These are phyloP conservation scores for Cicer yamashitae DNA, from an alignment of 306 rosid genomes.

Conservation along the genomic window DNA sequence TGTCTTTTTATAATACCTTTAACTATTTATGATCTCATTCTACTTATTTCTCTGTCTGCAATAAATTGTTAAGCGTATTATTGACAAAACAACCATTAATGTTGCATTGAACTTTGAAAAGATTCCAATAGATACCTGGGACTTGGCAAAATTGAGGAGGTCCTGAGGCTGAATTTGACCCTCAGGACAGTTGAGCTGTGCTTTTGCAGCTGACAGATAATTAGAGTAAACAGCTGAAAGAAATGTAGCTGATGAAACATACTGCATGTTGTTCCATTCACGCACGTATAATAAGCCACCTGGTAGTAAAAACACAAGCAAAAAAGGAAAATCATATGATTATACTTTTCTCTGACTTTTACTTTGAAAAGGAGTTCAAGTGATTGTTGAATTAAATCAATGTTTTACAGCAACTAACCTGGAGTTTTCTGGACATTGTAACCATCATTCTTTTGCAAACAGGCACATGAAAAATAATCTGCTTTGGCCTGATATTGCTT, in stretches of 20 bases:
- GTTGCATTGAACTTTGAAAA: no score
- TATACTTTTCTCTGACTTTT: conserved; percentile 5
- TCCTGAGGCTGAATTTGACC: conserved; percentile 74
- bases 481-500: conserved; percentile 92
- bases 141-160: conserved; percentile 68
- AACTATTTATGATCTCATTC: no score
- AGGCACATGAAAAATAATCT: conserved; percentile 79
- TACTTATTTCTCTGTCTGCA: no score
- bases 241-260: conserved; percentile 76
- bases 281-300: conserved; percentile 78
- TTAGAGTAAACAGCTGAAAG: conserved; percentile 69
- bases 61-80: no score
- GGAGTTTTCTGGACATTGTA: conserved; percentile 76
- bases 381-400: neutral
- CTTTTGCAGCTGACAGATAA: conserved; percentile 65
- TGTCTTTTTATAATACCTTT: no score
- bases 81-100: no score
- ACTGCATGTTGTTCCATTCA: conserved; percentile 93
- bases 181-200: conserved; percentile 72
- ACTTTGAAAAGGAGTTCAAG: neutral
- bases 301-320: conserved; percentile 28
- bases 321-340: neutral
- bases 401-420: conserved; percentile 50
- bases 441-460: conserved; percentile 83
- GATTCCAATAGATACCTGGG: conserved; percentile 46